Conservation (phyloP, 164 flowering plant genomes). For the Macadamia integrifolia region DNA sequence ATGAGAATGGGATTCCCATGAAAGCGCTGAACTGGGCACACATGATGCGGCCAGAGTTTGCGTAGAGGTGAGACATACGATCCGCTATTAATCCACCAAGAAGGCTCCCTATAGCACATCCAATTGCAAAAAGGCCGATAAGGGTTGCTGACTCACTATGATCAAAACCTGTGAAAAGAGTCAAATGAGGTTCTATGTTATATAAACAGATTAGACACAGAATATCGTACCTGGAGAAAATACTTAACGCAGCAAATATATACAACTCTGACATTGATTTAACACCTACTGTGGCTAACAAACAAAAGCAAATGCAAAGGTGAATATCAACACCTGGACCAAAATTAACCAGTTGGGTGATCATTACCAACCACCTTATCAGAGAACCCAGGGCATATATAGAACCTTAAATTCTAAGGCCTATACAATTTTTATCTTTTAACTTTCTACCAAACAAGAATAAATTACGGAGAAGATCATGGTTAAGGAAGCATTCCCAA, state of each 20-base stretch:
- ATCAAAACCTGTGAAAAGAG: slow-evolving; percentile 62
- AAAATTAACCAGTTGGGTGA: neutral
- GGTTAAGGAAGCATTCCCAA: neutral
- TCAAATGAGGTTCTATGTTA: neutral
- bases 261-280: too few species aligned
- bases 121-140: slow-evolving; percentile 73
- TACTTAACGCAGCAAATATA: neutral
- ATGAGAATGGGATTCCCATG: slow-evolving; percentile 94
- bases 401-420: neutral
- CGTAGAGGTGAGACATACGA: slow-evolving; percentile 49
- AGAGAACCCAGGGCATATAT: too few species aligned
- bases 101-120: slow-evolving; percentile 75
- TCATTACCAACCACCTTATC: neutral
- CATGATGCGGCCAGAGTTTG: slow-evolving; percentile 81
- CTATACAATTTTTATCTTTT: neutral
- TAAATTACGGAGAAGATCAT: too few species aligned
- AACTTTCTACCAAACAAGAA: too few species aligned
- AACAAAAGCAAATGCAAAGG: too few species aligned
- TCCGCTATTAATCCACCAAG: slow-evolving; percentile 85
- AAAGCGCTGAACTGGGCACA: slow-evolving; percentile 95
- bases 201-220: neutral
- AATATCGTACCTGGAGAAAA: neutral
- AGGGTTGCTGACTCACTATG: slow-evolving; percentile 70
- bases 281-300: too few species aligned
- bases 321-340: too few species aligned